These are phyloP conservation scores for Tephrocybe rancida DNA, from an alignment of 768 basidiomycete genomes.

Conservation along the genomic window DNA sequence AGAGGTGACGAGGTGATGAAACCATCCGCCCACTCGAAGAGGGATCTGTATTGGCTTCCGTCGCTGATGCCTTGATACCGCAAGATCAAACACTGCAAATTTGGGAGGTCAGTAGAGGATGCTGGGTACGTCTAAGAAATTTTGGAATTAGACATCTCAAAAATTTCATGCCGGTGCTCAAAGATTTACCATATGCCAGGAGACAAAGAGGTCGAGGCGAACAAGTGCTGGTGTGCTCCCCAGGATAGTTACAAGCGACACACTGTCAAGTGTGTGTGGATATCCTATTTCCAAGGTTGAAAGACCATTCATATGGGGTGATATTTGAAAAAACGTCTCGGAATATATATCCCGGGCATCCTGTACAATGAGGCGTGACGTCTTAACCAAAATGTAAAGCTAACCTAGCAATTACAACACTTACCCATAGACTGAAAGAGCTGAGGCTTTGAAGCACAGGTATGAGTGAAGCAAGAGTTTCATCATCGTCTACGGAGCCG, in stretches of 20 bases:
- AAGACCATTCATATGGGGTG: not conserved
- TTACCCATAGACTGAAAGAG: conserved; percentile 1
- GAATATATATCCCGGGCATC: not conserved
- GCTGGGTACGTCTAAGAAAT: not conserved
- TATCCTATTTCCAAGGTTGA: not conserved
- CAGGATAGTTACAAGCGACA: not conserved
- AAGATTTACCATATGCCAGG: not conserved
- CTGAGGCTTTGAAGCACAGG: not conserved
- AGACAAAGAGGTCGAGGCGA: not conserved
- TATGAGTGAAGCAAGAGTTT: not conserved
- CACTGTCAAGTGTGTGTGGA: not conserved
- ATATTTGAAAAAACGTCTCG: not conserved
- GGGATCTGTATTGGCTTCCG: not conserved
- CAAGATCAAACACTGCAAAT: conserved; percentile 1
- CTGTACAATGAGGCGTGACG: conserved; percentile 2
- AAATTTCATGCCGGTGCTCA: not conserved
- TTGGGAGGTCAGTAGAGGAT: not conserved
- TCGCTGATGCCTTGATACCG: not conserved
- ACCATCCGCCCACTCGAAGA: conserved; percentile 1
- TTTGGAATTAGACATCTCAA: not conserved
- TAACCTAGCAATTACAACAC: not conserved
- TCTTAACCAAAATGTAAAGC: not conserved
- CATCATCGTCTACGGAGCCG: conserved; percentile 1
- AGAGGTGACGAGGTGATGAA: not conserved
- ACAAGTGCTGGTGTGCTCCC: not conserved